Evolutionary conservation across 1,284 basidiomycete species (phyloP), one percentile per base, ranked within the genome.

Genomic region (Pisolithus thermaeus): DNA sequence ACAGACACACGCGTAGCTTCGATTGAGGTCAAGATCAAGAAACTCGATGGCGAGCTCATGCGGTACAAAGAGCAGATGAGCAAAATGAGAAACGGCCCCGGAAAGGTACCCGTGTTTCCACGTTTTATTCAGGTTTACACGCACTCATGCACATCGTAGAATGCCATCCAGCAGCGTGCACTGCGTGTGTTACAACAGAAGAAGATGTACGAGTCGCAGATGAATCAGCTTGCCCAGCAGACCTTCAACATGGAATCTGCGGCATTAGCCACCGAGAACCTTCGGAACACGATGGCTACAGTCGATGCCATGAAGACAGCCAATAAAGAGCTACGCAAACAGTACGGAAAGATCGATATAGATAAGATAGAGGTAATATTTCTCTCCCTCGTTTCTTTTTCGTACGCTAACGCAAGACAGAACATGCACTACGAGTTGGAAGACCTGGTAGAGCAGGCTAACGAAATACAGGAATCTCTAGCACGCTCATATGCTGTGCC

Each of bases 271-370:
- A 98, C 96, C 4, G 97, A 99, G 72, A 99, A 99, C 70, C 72
- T 99, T 60, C 84, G 93, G 56, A 99, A 98, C 67, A 99, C 97
- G 61, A 99, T 99, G 97, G 96, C 94, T n/a, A 99, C 97, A 0
- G 87, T 99, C 22, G 93, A 97, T 63, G 97, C 94, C 5, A 98
- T 99, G 95, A 85, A 93, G 66, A 70, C 81, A n/a, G 95, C 97
- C 18, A 98, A 98, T 75, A 97, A 97, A 74, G 94, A 98, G 71
- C 83, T 99, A 75, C 84, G 83, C 72, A 92, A 89, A 68, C 96
- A 98, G 71, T 99, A 99, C 67, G 95, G 96, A 47, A 97, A 96
- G 73, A 87, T 99, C 58, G 88, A 99, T 67, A 84, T 99, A 58
- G 92, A 97, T 77, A 97, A 98, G 81, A 98, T 99, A 62, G 97